A percentile compares a stretch with the other conserved stretches of the same genome.
These are phyloP conservation scores for Pisolithus orientalis DNA, from an alignment of 768 basidiomycete genomes.

Conservation along the genomic window DNA sequence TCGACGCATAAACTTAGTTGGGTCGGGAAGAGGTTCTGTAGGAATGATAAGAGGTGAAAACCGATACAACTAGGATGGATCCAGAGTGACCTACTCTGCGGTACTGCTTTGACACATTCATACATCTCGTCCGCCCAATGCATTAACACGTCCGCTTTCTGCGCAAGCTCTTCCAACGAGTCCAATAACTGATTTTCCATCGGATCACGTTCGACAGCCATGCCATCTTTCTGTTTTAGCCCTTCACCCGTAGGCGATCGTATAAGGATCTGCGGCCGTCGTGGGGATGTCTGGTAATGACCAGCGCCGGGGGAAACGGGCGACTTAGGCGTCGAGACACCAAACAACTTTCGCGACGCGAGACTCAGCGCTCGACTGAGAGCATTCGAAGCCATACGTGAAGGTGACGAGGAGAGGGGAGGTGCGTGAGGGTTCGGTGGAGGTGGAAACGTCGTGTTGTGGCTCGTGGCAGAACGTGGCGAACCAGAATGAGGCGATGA, in stretches of 20 bases:
- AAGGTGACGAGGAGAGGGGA: slow-evolving; percentile 61
- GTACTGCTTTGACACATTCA: slow-evolving; percentile 77
- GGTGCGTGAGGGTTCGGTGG: slow-evolving; percentile 45
- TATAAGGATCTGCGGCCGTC: slow-evolving; percentile 48
- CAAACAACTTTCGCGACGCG: slow-evolving; percentile 79
- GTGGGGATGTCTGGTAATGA: slow-evolving; percentile 44
- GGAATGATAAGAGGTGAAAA: not conserved
- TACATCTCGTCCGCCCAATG: slow-evolving; percentile 96
- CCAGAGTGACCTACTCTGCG: slow-evolving; percentile 57
- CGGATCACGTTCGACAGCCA: slow-evolving; percentile 44
- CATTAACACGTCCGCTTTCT: slow-evolving; percentile 92
- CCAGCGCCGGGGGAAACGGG: slow-evolving; percentile 30
- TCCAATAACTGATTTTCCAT: slow-evolving; percentile 82
- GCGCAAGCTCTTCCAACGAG: slow-evolving; percentile 80
- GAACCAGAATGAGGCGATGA: slow-evolving; percentile 18
- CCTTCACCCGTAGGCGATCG: slow-evolving; percentile 32
- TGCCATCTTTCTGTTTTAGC: slow-evolving; percentile 23
- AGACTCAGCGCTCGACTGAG: slow-evolving; percentile 74
- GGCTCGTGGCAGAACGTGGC: slow-evolving; percentile 15
- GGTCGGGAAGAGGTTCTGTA: slow-evolving; percentile 76
- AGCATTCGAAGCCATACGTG: slow-evolving; percentile 64
- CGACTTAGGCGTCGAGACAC: slow-evolving; percentile 38
- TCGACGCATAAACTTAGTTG: slow-evolving; percentile 62
- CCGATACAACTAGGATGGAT: not conserved
- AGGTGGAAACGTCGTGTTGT: slow-evolving; percentile 62